Evolutionary conservation across 2,329 filamentous ascomycete species (phyloP), one percentile per base, ranked within the genome.

Genomic region (Gaeumannomyces sp.): DNA sequence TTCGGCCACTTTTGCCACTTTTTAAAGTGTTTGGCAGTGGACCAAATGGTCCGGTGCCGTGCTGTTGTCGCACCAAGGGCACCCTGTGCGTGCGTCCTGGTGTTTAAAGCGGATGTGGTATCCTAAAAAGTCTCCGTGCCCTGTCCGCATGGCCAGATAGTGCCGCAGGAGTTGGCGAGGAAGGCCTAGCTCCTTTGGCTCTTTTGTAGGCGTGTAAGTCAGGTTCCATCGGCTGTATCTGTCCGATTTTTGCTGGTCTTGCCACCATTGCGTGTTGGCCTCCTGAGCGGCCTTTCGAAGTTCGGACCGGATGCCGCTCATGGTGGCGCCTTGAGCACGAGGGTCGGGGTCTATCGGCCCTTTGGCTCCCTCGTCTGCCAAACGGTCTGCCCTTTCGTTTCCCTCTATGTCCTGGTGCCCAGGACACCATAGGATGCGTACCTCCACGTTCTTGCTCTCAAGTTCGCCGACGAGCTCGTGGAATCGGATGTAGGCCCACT

Each of bases 401-500:
- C 58, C 58, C 31, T 59, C 27, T 19, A 59, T 59, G 28, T 31
- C 25, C 28, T 31, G 7, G n/a, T 59, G 58, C 27, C 58, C 59
- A 16, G 59, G 59, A 16, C 29, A 60, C 59, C 59, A 35, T 60
- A 22, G 28, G 19, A 60, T 33, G 19, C n/a, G 28, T 25, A 60
- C 59, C 28, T n/a, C 33, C 13, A 60, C 59, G 28, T 33, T 33
- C 33, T 19, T 33, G 59, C 33, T 35, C 29, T 33, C 33, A 10
- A 35, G 28, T 28, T 60, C 59, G 28, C 25, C 13, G 6, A 60
- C 59, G 59, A 60, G 29, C 33, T 60, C 59, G 59, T 60, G 59
- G 59, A 60, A 60, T 8, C 59, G 59, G 59, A 60, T 60, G 13
- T 60, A 60, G 27, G 59, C 29, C 59, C 59, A 60, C 29, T 60